Evolutionary conservation across 352 stramenopile species (phyloP).

Genomic region (Phytophthora multivora): DNA sequence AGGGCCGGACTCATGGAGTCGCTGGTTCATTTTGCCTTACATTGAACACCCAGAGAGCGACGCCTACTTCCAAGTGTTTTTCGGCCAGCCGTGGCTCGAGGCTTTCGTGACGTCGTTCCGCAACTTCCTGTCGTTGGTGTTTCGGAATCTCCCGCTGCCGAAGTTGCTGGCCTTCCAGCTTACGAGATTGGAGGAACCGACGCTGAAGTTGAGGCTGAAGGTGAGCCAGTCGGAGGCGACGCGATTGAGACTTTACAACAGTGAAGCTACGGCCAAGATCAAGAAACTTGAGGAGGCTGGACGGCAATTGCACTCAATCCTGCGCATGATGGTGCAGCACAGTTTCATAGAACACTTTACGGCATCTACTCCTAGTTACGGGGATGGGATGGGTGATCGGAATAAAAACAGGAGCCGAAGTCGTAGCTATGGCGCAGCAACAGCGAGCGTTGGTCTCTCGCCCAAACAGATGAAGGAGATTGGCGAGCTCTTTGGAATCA

Average conservation of each 20-base stretch:
- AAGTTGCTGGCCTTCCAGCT: slow-evolving; percentile 83
- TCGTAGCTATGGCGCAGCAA: slow-evolving; percentile 22
- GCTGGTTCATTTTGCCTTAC: slow-evolving; percentile 86
- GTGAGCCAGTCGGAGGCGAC: slow-evolving; percentile 74
- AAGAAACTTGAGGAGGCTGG: slow-evolving; percentile 68
- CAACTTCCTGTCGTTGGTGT: slow-evolving; percentile 83
- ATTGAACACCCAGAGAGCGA: slow-evolving; percentile 75
- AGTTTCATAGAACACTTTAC: slow-evolving; percentile 70
- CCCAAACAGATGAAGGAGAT: slow-evolving; percentile 57
- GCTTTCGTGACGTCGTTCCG: slow-evolving; percentile 74
- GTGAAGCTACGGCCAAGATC: slow-evolving; percentile 56
- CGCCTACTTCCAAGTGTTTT: slow-evolving; percentile 79
- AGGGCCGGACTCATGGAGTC: slow-evolving; percentile 61
- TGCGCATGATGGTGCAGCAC: slow-evolving; percentile 74
- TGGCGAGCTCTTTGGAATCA: slow-evolving; percentile 54
- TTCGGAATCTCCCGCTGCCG: slow-evolving; percentile 69
- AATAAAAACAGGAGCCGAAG: slow-evolving; percentile 34
- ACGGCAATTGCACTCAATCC: slow-evolving; percentile 56
- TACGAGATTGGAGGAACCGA: slow-evolving; percentile 67
- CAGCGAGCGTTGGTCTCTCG: slow-evolving; percentile 35
- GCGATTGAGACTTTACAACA: slow-evolving; percentile 59
- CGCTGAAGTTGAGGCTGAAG: slow-evolving; percentile 70
- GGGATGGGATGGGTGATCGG: slow-evolving; percentile 19
- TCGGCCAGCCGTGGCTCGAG: slow-evolving; percentile 74
- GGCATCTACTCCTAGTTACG: slow-evolving; percentile 13